Evolutionary conservation across 1,284 basidiomycete species (phyloP), one percentile per base, ranked within the genome.

Genomic region (Apiotrichum sp.): DNA sequence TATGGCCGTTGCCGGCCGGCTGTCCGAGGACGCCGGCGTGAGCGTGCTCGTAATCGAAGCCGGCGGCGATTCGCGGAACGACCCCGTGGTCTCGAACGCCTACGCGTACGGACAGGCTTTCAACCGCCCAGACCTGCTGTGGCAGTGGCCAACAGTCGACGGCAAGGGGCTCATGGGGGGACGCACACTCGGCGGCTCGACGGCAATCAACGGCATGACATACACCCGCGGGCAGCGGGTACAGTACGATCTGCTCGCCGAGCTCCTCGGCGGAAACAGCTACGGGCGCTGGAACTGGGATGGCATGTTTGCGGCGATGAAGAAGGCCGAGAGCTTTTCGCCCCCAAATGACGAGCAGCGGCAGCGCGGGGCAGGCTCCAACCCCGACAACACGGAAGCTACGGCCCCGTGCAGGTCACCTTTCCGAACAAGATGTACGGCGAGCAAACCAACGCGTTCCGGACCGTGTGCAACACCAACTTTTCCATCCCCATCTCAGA

Each of bases 221-320:
- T 84, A 82, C 73, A 84, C 83, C 11, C 79, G 84, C 8, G 84
- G 81, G 2, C 65, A 80, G 32, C 76, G 76, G 29, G 80, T 78
- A 0, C 84, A 86, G 67, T 84, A 84, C 62, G 83, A 86, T 62
- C 77, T 81, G 0, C 80, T 81, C 77, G 78, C 78, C 0, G 67
- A 68, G 1, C 71, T 85, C n/a, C 76, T 84, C 1, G 55, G 55
- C 8, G 56, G 52, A 6, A 54, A 63, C 29, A 52, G 56, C 50
- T 49, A 39, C 1, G 67, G 77, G 6, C 72, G 75, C 6, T 86
- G 84, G 83, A 80, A 80, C 58, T 86, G 83, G 83, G 65, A 78
- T 33, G 77, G 78, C 9, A 65, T 85, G 43, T 80, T 79, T 60
- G 63, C 53, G 2, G 83, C 76, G 63, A 80, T 81, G 79, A 80